Evolutionary conservation across 257 asterid genomes (phyloP).

Genomic region (Solanum ossicruentum): DNA sequence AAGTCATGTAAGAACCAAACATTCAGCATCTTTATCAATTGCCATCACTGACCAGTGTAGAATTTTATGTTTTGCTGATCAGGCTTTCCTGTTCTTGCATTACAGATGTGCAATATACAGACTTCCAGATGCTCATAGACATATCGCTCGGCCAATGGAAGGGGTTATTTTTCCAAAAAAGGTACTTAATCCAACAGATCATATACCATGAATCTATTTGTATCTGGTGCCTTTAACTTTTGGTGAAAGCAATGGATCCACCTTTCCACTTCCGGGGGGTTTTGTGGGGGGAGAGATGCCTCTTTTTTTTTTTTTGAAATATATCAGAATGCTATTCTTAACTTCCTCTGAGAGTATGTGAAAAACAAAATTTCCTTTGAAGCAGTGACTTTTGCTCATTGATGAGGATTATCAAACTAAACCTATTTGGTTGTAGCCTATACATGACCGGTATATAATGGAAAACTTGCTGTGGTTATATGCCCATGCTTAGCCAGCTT

Average conservation of each 20-base stretch:
- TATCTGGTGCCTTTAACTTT: background rate
- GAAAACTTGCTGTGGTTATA: background rate
- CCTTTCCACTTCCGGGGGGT: background rate
- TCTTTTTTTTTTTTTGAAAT: background rate
- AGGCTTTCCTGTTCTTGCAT: background rate
- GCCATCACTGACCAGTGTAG: background rate
- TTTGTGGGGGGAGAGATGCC: background rate
- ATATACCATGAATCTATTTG: background rate
- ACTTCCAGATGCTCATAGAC: conserved; percentile 79
- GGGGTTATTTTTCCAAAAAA: conserved; percentile 71
- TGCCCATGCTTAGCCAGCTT: background rate
- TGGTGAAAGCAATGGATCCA: background rate
- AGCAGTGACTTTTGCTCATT: background rate
- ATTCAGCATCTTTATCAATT: background rate
- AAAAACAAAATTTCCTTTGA: background rate
- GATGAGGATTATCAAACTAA: background rate
- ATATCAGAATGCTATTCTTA: background rate
- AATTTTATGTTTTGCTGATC: background rate
- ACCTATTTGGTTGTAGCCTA: background rate
- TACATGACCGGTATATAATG: background rate
- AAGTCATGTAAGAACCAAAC: conserved; percentile 70
- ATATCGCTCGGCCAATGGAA: conserved; percentile 68
- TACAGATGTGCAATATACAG: conserved; percentile 79
- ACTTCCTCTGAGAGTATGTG: background rate
- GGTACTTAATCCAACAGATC: conserved; percentile 21